Evolutionary conservation across 2,329 filamentous ascomycete genomes (phyloP).

Genomic region (Aureobasidium sp.): DNA sequence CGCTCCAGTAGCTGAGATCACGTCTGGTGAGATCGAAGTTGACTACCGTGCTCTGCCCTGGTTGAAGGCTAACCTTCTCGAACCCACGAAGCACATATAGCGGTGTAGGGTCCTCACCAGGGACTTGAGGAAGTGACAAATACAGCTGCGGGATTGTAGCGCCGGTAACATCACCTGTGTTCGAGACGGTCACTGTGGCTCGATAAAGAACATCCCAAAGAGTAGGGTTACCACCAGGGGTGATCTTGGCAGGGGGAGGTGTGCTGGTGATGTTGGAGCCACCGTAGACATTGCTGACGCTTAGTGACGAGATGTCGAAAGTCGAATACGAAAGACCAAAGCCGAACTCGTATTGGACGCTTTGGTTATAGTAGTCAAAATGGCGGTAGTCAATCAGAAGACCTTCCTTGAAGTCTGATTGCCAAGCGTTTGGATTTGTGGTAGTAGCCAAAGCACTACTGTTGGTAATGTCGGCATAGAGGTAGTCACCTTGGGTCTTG

Average conservation of each 20-base stretch:
- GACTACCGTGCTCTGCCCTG: conserved; percentile 19
- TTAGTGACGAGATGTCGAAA: conserved; percentile 38
- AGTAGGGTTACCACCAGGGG: conserved; percentile 48
- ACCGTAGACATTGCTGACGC: conserved; percentile 32
- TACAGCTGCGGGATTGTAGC: conserved; percentile 57
- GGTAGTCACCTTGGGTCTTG: conserved; percentile 25
- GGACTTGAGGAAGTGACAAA: conserved; percentile 35
- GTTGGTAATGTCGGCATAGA: conserved; percentile 28
- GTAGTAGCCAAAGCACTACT: conserved; percentile 25
- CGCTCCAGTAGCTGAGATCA: conserved; percentile 35
- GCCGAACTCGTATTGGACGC: conserved; percentile 27
- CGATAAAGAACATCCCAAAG: conserved; percentile 62
- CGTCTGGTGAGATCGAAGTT: conserved; percentile 30
- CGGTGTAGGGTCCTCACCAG: conserved; percentile 55
- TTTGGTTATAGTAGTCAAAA: conserved; percentile 35
- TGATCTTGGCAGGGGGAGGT: conserved; percentile 33
- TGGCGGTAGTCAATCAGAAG: conserved; percentile 47
- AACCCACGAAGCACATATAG: conserved; percentile 34
- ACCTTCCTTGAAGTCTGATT: conserved; percentile 44
- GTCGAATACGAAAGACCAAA: conserved; percentile 29
- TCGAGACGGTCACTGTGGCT: conserved; percentile 58
- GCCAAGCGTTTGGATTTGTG: conserved; percentile 32
- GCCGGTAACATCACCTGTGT: conserved; percentile 54
- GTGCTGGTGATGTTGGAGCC: conserved; percentile 38
- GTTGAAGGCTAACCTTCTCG: conserved; percentile 30